Conservation (phyloP, 345 rosid genomes). For the Trapa incisa region DNA sequence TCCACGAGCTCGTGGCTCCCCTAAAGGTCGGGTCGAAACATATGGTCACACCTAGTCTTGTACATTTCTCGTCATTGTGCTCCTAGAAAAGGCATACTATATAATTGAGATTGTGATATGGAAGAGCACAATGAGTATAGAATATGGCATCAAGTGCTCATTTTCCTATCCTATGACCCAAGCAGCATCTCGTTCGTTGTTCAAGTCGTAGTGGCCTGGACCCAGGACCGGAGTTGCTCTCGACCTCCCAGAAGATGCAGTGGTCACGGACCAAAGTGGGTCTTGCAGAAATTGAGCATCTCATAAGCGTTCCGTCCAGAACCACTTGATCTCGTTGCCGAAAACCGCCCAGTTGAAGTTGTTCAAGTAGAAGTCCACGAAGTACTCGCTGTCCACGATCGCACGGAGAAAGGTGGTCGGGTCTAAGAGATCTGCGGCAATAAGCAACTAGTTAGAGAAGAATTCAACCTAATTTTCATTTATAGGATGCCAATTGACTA, state of each 20-base stretch:
- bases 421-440: slow-evolving; percentile 46
- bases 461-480: no score
- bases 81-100: no score
- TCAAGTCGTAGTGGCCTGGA: slow-evolving; percentile 84
- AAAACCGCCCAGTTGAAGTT: slow-evolving; percentile 93
- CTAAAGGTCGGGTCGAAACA: no score
- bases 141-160: slow-evolving; percentile 53
- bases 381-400: slow-evolving; percentile 74
- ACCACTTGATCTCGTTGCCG: slow-evolving; percentile 93
- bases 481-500: no score
- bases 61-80: no score
- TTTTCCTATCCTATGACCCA: not conserved
- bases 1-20: no score
- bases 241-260: slow-evolving; percentile 98
- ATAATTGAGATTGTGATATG: no score
- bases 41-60: no score
- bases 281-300: slow-evolving; percentile 56
- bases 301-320: slow-evolving; percentile 92
- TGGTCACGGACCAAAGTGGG: slow-evolving; percentile 58
- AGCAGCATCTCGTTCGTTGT: slow-evolving; percentile 42
- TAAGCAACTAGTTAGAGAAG: no score
- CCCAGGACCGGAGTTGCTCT: slow-evolving; percentile 64
- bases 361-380: slow-evolving; percentile 56
- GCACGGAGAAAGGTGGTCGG: slow-evolving; percentile 31
- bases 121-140: no score